Evolutionary conservation across 495 filamentous ascomycete species (phyloP), one percentile per base, ranked within the genome.

Genomic region (Neurospora sp.): DNA sequence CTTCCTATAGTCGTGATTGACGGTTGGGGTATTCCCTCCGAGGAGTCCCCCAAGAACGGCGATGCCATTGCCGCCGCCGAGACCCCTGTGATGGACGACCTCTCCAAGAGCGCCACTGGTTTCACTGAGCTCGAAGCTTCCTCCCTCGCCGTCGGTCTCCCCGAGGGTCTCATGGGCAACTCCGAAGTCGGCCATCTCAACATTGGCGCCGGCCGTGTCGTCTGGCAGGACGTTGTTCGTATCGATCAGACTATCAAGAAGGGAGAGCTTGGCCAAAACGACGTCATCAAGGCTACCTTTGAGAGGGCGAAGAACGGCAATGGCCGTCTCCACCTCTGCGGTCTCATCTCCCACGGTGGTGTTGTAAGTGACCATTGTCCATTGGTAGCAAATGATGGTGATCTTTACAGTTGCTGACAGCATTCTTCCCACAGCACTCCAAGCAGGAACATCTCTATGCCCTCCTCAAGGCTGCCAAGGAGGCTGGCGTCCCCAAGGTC

Each of bases 141-240:
- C 10, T 98, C 96, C 3, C 89, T 97, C 23, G 96, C 96, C 40
- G 96, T 99, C 59, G 96, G 96, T 59, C 86, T 99, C 62, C 96
- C 96, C 23, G 95, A 99, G 80, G 96, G 96, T 46, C 86, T 99
- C 73, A 99, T 99, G 96, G 96, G 96, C 42, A 99, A 99, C 85
- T 96, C 92, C 80, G 96, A 99, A 83, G 96, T 99, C 77, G 96
- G 96, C 44, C 96, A 99, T 83, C 83, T 99, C 83, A 99, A 99
- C 86, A 98, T 99, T 83, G 96, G 96, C 79, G 96, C 96, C 74
- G 96, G 96, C 59, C 88, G 96, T 82, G 96, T 99, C 48, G 96
- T 99, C 77, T 99, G 96, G 96, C 96, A 99, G 83, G 96, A 99
- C 85, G 97, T 96, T 74, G 96, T 99, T 73, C 92, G 96, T 78